These are phyloP conservation scores for Trapa incisa DNA, from an alignment of 345 rosid species.

Conservation along the genomic window DNA sequence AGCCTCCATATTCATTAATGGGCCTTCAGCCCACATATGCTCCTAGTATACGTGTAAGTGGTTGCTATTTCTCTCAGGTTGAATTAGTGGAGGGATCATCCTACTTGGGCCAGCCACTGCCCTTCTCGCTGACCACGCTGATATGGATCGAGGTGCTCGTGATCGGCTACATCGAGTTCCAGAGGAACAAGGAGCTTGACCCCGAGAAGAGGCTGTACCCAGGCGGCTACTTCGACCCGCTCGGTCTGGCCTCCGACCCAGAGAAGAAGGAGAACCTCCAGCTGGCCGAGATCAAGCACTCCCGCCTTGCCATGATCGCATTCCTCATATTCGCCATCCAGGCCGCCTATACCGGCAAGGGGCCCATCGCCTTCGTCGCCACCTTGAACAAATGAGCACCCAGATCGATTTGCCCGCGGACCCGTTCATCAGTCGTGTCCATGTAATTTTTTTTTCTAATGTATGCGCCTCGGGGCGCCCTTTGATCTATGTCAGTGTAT, in stretches of 20 bases:
- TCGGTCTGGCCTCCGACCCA: constrained; percentile 65
- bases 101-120: constrained; percentile 82
- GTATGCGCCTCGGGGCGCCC: neutral
- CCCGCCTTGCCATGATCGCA: constrained; percentile 80
- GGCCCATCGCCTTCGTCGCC: constrained; percentile 69
- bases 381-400: constrained; percentile 33
- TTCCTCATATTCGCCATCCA: constrained; percentile 66
- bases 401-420: no score
- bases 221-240: constrained; percentile 55
- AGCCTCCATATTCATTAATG: neutral
- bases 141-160: constrained; percentile 82
- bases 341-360: constrained; percentile 72
- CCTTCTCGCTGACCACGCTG: constrained; percentile 68
- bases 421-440: no score
- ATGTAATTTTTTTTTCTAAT: neutral
- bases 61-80: constrained; percentile 27
- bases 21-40: neutral
- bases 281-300: constrained; percentile 76
- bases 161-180: constrained; percentile 89
- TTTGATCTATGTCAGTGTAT: neutral
- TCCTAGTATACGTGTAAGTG: neutral
- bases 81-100: constrained; percentile 88
- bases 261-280: constrained; percentile 49
- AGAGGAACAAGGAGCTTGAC: constrained; percentile 76
- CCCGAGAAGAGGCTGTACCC: constrained; percentile 54